A percentile compares a stretch with the other conserved stretches of the same genome.
phyloP scores from a whole-genome alignment of 2,329 filamentous ascomycete species.

The Berkeleyomyces rouxiae region DNA sequence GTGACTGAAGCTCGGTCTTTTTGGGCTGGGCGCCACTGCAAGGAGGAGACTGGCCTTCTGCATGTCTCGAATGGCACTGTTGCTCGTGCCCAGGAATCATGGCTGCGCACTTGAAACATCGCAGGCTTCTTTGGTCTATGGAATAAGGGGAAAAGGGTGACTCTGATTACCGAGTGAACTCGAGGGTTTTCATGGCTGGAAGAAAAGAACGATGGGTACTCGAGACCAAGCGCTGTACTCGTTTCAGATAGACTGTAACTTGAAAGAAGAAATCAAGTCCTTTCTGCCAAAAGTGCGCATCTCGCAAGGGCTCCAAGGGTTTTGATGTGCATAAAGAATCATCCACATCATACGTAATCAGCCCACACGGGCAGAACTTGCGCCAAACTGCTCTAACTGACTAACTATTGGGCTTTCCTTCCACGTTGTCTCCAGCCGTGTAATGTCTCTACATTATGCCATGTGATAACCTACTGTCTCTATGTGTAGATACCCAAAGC shows the following conservation, averaged over 20 bases:
- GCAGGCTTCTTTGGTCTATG: too few relatives aligned
- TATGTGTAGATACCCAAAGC: too few relatives aligned
- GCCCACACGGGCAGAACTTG: background rate
- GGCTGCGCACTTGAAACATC: too few relatives aligned
- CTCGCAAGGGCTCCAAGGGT: too few relatives aligned
- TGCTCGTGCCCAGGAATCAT: background rate
- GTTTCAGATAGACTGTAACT: background rate
- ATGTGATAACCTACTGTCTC: too few relatives aligned
- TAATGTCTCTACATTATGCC: too few relatives aligned
- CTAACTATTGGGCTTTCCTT: background rate
- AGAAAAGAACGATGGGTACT: background rate
- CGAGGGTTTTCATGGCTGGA: background rate
- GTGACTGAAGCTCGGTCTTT: too few relatives aligned
- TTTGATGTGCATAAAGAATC: background rate
- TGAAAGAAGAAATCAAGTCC: background rate
- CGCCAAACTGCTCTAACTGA: background rate
- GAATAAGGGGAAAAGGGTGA: background rate
- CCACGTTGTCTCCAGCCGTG: too few relatives aligned
- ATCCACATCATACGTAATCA: background rate
- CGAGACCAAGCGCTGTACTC: background rate
- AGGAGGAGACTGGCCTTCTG: background rate
- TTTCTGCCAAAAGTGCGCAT: background rate
- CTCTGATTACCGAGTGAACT: background rate
- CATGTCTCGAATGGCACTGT: background rate
- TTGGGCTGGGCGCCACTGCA: background rate